Conservation (phyloP, 768 basidiomycete species). For the Podaxis pistillaris region DNA sequence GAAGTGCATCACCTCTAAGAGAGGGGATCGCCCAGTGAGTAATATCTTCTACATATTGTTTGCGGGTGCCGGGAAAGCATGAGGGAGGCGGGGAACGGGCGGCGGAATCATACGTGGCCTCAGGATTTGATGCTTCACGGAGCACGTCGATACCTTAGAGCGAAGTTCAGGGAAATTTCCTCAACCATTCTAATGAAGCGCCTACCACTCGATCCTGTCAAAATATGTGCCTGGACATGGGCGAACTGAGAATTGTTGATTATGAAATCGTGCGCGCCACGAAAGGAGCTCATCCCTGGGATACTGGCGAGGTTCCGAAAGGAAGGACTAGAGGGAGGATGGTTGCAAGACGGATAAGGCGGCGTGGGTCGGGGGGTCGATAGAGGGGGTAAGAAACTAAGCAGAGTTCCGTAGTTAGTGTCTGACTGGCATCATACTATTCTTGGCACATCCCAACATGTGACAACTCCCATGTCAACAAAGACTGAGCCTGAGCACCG, state of each 20-base stretch:
- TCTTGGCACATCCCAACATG: too few species aligned
- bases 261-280: not conserved
- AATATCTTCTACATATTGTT: constrained; percentile 12
- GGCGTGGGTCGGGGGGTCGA: too few species aligned
- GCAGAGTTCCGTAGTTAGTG: too few species aligned
- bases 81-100: not conserved
- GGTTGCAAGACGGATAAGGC: too few species aligned
- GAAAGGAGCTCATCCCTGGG: not conserved
- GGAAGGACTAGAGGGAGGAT: too few species aligned
- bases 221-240: not conserved
- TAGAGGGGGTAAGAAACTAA: too few species aligned
- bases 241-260: not conserved
- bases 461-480: too few species aligned
- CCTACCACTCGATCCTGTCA: not conserved
- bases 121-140: not conserved
- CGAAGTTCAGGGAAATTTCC: not conserved
- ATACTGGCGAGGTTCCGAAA: too few species aligned
- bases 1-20: not conserved
- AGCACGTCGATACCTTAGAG: not conserved
- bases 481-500: too few species aligned
- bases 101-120: not conserved
- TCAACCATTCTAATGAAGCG: not conserved
- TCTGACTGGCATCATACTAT: too few species aligned
- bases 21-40: not conserved
- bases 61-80: constrained; percentile 14